Evolutionary conservation across 2,329 filamentous ascomycete genomes (phyloP), one percentile per base, ranked within the genome.

Genomic region (Neonectria hederae): DNA sequence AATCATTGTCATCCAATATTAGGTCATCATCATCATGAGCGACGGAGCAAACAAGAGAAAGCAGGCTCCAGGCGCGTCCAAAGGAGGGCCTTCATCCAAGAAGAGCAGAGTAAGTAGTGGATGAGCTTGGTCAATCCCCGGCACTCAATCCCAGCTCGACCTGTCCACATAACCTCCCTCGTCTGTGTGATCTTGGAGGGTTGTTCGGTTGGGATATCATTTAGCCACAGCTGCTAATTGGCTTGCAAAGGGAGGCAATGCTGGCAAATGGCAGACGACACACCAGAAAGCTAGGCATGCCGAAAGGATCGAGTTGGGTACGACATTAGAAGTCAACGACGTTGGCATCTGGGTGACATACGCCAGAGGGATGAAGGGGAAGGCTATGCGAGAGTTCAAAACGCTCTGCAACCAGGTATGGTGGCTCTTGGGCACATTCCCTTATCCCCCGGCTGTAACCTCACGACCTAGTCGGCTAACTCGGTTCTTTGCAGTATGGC

Each of bases 321-420:
- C 78, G 42, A 75, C 77, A 13, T 78, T 94, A 52, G 87, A 92
- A 70, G 82, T 90, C 5, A 91, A 91, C 5, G 90, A 94, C 72
- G 82, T 84, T 56, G 92, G 92, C 5, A 89, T 95, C 63, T 95
- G 91, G 91, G 89, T 90, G 28, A 94, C 92, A 0, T 94, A 91
- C 75, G 88, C 90, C 55, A 86, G 90, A 74, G 87, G 87, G 68
- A 90, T 91, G 81, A 91, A 92, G 78, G 83, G 83, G 45, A 90
- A 89, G 77, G 90, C 91, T 14, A 85, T 91, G 2, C 82, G 84
- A 54, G 92, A 95, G 75, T 83, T 94, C 66, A 83, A 83, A 62
- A 79, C 85, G 63, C 79, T 94, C 22, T 91, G 93, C 72, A 84
- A 90, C 46, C 85, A 91, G 81, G 90, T 92, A 78, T 65, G 82